Evolutionary conservation across 1,139 yeast species (phyloP), one percentile per base, ranked within the genome.

Genomic region (Debaryomyces subglobosus): DNA sequence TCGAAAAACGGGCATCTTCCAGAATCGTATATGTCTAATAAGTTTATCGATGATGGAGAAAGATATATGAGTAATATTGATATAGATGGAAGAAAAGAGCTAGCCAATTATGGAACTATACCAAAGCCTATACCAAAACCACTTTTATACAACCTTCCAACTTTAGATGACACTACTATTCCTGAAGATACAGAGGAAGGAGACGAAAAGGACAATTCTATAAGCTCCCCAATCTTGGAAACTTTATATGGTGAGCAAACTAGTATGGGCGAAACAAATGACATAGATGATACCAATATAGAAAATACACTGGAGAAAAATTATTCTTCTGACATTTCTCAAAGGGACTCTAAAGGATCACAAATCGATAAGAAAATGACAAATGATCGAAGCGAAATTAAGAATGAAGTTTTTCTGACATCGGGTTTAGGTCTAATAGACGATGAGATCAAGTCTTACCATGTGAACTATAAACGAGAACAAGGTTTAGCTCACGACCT

Each of bases 111-210:
- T 30, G 37, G 20, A 5, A 9, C 29, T 16, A 30, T 40, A 12
- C 27, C 36, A 13, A 40, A 40, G 13, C 43, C 43, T 6, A 30
- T 40, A 5, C 18, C 43, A 16, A 40, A 40, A 13, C 43, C 43
- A 18, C 12, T 40, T 20, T 13, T 40, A 30, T 29, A 30, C 5
- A 27, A 30, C 20, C 13, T 40, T n/a, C n/a, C 43, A 12, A 4
- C 13, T 20, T 15, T 30, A 10, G 20, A 40, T 20, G 43, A 40
- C n/a, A 39, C 42, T 12, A 35, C 38, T 5, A 12, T 20, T 5
- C 4, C 4, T 35, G 25, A 35, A 12, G 5, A n/a, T 20, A 20
- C 15, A 9, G 21, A 18, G 10, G 16, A 35, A 6, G 18, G 13
- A 12, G 23, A 12, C 4, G 15, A 35, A 5, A 20, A 16, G 1